Evolutionary conservation across 495 filamentous ascomycete genomes (phyloP).

Genomic region (Aspergillus panamensis): DNA sequence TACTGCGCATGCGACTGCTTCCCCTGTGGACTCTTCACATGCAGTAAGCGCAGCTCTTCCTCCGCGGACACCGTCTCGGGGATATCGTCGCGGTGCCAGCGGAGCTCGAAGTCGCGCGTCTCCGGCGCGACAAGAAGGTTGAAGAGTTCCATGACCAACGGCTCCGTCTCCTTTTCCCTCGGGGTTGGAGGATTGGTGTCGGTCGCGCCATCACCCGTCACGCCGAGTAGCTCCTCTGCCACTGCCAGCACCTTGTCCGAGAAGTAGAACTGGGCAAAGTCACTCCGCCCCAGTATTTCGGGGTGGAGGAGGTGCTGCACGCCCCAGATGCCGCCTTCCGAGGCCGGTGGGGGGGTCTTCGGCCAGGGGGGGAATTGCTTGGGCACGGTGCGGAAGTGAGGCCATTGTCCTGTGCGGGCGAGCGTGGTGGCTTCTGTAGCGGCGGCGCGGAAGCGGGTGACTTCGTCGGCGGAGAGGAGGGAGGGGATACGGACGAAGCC

Average conservation of each 20-base stretch:
- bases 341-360: conserved; percentile 42
- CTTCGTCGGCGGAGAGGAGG: conserved; percentile 46
- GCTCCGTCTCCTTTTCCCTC: conserved; percentile 21
- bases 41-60: conserved; percentile 51
- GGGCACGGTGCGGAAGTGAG: conserved; percentile 73
- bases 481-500: conserved; percentile 48
- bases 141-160: conserved; percentile 74
- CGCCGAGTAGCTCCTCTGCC: conserved; percentile 53
- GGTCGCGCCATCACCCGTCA: conserved; percentile 6
- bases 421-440: conserved; percentile 49
- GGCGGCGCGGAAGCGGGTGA: conserved; percentile 52
- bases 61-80: conserved; percentile 50
- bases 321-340: conserved; percentile 72
- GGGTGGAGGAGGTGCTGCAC: conserved; percentile 82
- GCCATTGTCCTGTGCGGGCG: conserved; percentile 64
- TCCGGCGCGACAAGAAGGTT: conserved; percentile 73
- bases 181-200: conserved; percentile 13
- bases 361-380: conserved; percentile 87
- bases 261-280: conserved; percentile 67
- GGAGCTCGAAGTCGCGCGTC: conserved; percentile 57
- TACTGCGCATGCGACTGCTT: conserved; percentile 68
- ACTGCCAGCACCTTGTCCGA: conserved; percentile 52
- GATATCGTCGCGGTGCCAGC: conserved; percentile 80
- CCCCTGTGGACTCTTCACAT: conserved; percentile 39
- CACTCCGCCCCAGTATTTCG: conserved; percentile 47